These are phyloP conservation scores for Cercospora janseana DNA, from an alignment of 2,329 filamentous ascomycete genomes.

Conservation along the genomic window DNA sequence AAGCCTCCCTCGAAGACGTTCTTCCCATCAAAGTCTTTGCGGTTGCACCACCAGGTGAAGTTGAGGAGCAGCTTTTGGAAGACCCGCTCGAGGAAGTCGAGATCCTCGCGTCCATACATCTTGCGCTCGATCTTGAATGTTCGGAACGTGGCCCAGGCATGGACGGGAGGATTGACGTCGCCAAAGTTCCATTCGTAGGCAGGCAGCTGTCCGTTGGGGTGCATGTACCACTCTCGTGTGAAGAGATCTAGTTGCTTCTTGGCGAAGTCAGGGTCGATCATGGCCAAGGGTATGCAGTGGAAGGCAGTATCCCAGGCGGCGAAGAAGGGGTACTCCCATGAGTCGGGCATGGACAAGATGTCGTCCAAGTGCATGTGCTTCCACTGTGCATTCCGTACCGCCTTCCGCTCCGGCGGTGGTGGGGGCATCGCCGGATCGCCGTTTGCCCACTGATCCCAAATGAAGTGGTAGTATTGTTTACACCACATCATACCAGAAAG, in stretches of 20 bases:
- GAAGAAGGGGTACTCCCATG: constrained; percentile 98
- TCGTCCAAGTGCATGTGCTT: constrained; percentile 94
- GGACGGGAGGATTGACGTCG: constrained; percentile 93
- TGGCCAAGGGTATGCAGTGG: constrained; percentile 90
- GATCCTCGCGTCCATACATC: constrained; percentile 88
- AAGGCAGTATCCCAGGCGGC: constrained; percentile 97
- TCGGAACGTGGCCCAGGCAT: constrained; percentile 93
- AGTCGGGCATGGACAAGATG: constrained; percentile 95
- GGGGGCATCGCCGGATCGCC: constrained; percentile 86
- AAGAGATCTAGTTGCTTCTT: constrained; percentile 97
- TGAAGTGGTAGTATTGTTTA: constrained; percentile 94
- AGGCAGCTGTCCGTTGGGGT: constrained; percentile 91
- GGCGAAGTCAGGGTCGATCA: constrained; percentile 96
- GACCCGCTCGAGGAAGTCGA: constrained; percentile 92
- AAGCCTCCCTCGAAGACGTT: constrained; percentile 98
- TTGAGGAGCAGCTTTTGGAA: constrained; percentile 95
- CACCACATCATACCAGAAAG: constrained; percentile 98
- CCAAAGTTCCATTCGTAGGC: constrained; percentile 98
- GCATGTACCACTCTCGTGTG: constrained; percentile 97
- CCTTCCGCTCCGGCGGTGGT: constrained; percentile 75
- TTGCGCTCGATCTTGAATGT: constrained; percentile 98
- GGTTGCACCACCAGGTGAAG: constrained; percentile 99
- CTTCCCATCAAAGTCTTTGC: constrained; percentile 90
- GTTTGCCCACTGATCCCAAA: constrained; percentile 98
- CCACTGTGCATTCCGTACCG: constrained; percentile 84